Base-by-base conservation (phyloP, 1,139 yeast species). In the Pichia sp. region DNA sequence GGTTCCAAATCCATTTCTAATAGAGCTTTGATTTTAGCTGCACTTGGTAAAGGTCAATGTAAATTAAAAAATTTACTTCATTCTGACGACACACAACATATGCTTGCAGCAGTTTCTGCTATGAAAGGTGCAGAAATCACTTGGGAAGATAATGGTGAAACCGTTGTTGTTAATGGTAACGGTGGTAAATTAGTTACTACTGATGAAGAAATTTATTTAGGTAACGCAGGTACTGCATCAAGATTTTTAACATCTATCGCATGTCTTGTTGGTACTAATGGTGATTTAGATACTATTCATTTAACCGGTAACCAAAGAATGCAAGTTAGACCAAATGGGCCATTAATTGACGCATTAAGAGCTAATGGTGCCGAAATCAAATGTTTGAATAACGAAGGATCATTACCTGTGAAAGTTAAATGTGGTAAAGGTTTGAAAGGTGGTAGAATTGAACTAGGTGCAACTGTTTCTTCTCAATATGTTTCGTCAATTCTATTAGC, bases 161-260 rank as follows among this genome's bases (percentile, higher is more conserved):
- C 95, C 27, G 76, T 92, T 48, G 89, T 90, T 34, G 78, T 92
- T 36, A 76, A 77, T 47, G 98, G 98, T 46, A 85, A 84, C 56
- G 96, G 96, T 48, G 97, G 97, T 44, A 67, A 75, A 35, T 69
- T 87, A 53, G 60, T 74, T 42, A 78, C 86, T 3, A 78, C 86
- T 39, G 73, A 74, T 29, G 71, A 73, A 38, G 86, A 81, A 56
- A 73, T 94, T 49, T 92, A 88, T 66, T 76, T 92, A 53, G 98
- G 98, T 51, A 92, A 92, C 64, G 98, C 99, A 1, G 99, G 99
- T 58, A 92, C 99, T 42, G 97, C 98, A 5, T 87, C 97, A 7
- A 78, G 99, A 60, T 94, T 92, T 66, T 75, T 92, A 61, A 87
- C 97, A 3, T 80, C 96, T 1, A 90, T 92, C 36, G 96, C 96